Conservation (phyloP, 225 moss, liverwort and hornwort genomes). For the Asterella californica region DNA sequence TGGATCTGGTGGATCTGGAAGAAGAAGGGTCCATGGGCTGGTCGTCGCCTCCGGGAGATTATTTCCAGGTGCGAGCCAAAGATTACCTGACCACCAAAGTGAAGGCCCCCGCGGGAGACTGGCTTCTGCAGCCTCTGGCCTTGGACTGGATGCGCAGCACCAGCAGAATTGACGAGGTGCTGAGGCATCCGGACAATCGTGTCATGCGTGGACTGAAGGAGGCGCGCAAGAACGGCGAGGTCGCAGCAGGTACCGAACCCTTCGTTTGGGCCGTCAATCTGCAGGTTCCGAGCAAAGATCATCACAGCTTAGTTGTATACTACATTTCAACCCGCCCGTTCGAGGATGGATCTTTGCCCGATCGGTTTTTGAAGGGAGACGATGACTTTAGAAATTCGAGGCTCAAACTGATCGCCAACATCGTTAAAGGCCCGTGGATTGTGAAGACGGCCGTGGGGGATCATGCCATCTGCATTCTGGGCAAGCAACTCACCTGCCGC, state of each 20-base stretch:
- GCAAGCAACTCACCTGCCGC: constrained; percentile 77
- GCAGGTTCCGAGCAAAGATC: constrained; percentile 77
- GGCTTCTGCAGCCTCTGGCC: constrained; percentile 61
- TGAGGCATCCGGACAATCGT: constrained; percentile 59
- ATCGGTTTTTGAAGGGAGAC: constrained; percentile 69
- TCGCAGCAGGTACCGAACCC: constrained; percentile 26
- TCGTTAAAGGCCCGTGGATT: constrained; percentile 86
- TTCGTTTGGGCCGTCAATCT: constrained; percentile 83
- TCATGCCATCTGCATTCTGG: constrained; percentile 84
- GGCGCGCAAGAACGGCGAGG: constrained; percentile 37
- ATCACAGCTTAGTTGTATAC: constrained; percentile 64
- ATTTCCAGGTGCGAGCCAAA: constrained; percentile 64
- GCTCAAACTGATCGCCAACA: constrained; percentile 80
- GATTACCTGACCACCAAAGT: constrained; percentile 53
- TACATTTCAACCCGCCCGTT: constrained; percentile 51
- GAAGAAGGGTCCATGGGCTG: constrained; percentile 51
- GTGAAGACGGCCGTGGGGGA: constrained; percentile 88
- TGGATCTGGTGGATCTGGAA: constrained; percentile 39
- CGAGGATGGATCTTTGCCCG: constrained; percentile 55
- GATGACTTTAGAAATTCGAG: constrained; percentile 65
- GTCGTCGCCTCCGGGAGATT: constrained; percentile 61
- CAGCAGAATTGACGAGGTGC: constrained; percentile 58
- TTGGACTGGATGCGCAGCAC: constrained; percentile 77
- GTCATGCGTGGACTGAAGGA: constrained; percentile 49
- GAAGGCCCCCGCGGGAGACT: constrained; percentile 60